Evolutionary conservation across 1,139 yeast species (phyloP), one percentile per base, ranked within the genome.

Genomic region (Lodderomyces pseudojiufengensis): DNA sequence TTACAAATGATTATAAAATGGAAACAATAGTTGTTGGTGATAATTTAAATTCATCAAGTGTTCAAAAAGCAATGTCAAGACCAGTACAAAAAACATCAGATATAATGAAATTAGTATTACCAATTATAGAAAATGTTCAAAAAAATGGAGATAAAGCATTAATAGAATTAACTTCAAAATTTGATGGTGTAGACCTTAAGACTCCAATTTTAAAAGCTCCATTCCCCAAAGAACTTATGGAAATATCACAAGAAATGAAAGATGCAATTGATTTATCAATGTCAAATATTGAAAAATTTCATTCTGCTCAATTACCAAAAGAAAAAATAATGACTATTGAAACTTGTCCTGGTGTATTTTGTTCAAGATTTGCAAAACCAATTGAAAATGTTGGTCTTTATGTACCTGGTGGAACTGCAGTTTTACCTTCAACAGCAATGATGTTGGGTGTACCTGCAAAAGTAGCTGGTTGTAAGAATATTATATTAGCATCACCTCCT

Each of bases 361-460:
- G 98, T 65, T 86, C 96, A 7, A 78, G 99, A 54, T 92, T 92
- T 61, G 85, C 97, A 10, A 80, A 95, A 52, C 95, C 98, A 7
- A 88, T 92, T 50, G 95, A 87, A 54, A 81, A 78, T 41, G 98
- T 92, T 35, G 99, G 98, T 41, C 75, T 94, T 43, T 92, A 92
- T 57, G 87, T 92, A 40, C 98, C 99, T 35, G 99, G 99, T 49
- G 99, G 99, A 49, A 88, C 98, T 34, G 99, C 99, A 1, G 94
- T 94, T 22, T 73, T 92, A 46, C 99, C 99, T 26, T 90, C 97
- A 10, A 92, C 99, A 13, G 95, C 98, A 9, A 76, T 92, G 67
- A 92, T 92, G 97, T 75, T 92, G 52, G 97, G 98, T 52, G 97
- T 92, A 27, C 98, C 98, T n/a, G 98, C 98, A 12, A 78, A 82